Evolutionary conservation across 192 early-diverging fungal genomes (phyloP).

Genomic region (Paraglomus occultum): DNA sequence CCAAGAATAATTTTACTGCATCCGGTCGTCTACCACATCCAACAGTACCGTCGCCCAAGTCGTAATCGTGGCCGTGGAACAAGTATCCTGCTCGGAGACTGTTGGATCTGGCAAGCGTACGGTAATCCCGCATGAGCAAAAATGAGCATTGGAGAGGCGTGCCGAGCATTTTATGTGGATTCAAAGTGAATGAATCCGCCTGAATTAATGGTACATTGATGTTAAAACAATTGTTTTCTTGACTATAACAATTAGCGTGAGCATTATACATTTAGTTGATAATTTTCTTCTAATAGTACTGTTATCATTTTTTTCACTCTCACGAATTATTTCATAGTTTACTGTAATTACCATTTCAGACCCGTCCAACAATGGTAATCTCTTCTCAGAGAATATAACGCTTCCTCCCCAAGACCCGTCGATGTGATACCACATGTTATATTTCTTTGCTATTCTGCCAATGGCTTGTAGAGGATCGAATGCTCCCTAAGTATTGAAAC

Average conservation of each 20-base stretch:
- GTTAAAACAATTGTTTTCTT: neutral
- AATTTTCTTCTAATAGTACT: too few relatives aligned
- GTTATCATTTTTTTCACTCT: too few relatives aligned
- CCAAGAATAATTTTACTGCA: constrained; percentile 75
- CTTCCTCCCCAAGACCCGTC: constrained; percentile 84
- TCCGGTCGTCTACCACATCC: constrained; percentile 81
- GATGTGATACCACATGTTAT: constrained; percentile 71
- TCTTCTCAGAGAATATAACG: constrained; percentile 56
- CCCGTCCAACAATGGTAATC: constrained; percentile 47
- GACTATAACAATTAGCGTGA: neutral
- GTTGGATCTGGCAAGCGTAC: constrained; percentile 57
- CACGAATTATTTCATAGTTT: too few relatives aligned
- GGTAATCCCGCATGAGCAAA: constrained; percentile 55
- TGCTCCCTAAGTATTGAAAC: constrained; percentile 47
- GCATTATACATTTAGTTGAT: too few relatives aligned
- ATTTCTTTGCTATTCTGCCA: constrained; percentile 54
- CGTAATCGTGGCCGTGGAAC: constrained; percentile 63
- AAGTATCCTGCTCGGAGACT: constrained; percentile 65
- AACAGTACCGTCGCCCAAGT: constrained; percentile 74
- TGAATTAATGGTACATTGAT: constrained; percentile 16
- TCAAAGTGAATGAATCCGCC: constrained; percentile 69
- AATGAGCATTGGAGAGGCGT: constrained; percentile 78
- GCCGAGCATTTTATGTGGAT: constrained; percentile 83
- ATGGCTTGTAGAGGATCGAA: constrained; percentile 73
- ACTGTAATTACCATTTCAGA: constrained; percentile 41